phyloP scores from a whole-genome alignment of 208 protist species.

The Wallacemonas collosoma region DNA sequence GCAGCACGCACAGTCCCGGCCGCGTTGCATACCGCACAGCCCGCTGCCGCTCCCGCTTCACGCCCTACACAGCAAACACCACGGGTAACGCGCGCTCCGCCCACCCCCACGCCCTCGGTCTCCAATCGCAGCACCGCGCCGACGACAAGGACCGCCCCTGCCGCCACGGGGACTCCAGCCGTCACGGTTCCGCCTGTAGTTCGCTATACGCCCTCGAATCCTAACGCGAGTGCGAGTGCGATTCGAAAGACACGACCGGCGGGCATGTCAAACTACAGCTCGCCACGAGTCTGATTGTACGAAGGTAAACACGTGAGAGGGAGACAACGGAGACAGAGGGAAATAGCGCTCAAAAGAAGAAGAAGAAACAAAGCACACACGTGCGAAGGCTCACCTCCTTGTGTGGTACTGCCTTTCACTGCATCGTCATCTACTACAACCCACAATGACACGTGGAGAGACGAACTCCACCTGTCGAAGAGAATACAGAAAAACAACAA shows the following conservation, averaged over 20 bases:
- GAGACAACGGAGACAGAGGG: too few relatives aligned
- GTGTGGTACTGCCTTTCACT: too few relatives aligned
- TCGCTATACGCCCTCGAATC: slow-evolving; percentile 12
- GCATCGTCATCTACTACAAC: too few relatives aligned
- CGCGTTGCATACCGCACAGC: not conserved
- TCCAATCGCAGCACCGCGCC: not conserved
- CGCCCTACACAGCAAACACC: not conserved
- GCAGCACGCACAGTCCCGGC: not conserved
- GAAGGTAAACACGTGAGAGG: too few relatives aligned
- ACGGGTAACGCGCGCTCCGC: not conserved
- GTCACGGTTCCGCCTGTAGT: not conserved
- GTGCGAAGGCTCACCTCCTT: too few relatives aligned
- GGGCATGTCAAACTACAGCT: not conserved
- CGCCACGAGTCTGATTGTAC: not conserved
- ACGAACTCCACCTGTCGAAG: too few relatives aligned
- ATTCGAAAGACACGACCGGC: slow-evolving; percentile 19
- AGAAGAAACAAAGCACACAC: too few relatives aligned
- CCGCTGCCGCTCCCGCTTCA: not conserved
- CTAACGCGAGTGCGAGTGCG: slow-evolving; percentile 1
- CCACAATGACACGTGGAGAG: too few relatives aligned
- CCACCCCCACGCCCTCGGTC: slow-evolving; percentile 5
- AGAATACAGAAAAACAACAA: too few relatives aligned
- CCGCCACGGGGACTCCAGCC: not conserved
- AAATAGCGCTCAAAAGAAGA: too few relatives aligned
- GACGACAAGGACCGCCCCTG: not conserved